Conservation (phyloP, 805 yeast species). For the Metschnikowia sp. region DNA sequence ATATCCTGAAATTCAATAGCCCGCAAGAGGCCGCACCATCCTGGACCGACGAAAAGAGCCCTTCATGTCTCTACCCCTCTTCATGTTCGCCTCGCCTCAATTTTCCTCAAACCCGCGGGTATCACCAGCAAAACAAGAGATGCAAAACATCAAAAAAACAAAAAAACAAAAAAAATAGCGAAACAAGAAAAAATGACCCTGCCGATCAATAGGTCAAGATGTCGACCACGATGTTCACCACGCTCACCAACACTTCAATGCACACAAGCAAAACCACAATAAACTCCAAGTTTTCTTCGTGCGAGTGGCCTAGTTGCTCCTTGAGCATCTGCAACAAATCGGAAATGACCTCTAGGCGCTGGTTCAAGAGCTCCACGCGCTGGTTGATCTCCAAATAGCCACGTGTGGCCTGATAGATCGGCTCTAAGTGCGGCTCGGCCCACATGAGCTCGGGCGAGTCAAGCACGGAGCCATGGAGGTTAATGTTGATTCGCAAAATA, state of each 20-base stretch:
- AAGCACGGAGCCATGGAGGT: constrained; percentile 80
- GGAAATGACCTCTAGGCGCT: constrained; percentile 87
- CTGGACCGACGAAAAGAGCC: no score
- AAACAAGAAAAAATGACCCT: background rate
- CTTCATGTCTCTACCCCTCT: no score
- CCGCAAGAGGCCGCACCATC: no score
- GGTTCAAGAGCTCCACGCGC: constrained; percentile 84
- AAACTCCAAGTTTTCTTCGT: constrained; percentile 84
- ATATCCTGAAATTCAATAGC: no score
- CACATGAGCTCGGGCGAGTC: constrained; percentile 98
- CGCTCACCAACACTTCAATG: constrained; percentile 85
- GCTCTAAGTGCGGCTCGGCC: constrained; percentile 98
- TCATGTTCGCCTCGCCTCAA: no score
- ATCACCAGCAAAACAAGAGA: no score
- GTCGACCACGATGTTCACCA: constrained; percentile 72
- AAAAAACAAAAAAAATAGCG: no score
- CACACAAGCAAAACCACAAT: constrained; percentile 89
- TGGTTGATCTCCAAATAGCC: constrained; percentile 95
- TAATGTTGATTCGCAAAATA: constrained; percentile 78
- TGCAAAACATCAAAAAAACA: no score
- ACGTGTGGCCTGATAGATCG: constrained; percentile 94
- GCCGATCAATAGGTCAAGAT: constrained; percentile 33
- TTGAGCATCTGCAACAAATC: constrained; percentile 94
- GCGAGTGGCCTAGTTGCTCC: constrained; percentile 94
- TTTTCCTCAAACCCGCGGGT: no score